Conservation (phyloP, 139 green algal genomes). For the Edaphochlamys debaryana region DNA sequence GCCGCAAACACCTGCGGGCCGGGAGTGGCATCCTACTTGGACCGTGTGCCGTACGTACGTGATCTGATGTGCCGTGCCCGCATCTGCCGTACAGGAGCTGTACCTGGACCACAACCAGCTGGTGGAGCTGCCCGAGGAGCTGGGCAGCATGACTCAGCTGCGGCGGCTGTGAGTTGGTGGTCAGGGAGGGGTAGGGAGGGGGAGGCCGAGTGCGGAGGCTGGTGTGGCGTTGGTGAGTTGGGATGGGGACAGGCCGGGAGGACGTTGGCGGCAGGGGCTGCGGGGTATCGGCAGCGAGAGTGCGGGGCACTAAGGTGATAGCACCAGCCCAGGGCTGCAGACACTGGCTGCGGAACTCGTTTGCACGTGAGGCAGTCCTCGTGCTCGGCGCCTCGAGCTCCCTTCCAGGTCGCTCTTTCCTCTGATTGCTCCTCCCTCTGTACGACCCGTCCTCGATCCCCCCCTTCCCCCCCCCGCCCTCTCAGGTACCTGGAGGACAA, state of each 20-base stretch:
- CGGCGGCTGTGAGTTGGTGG: slow-evolving; percentile 59
- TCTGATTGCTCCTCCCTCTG: not conserved
- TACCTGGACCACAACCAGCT: slow-evolving; percentile 76
- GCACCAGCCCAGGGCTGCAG: not conserved
- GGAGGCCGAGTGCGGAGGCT: not conserved
- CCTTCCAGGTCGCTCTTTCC: not conserved
- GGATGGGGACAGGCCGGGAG: not conserved
- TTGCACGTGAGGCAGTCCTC: not conserved
- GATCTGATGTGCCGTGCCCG: too few species aligned
- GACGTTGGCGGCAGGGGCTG: not conserved
- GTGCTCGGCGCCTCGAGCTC: too few species aligned
- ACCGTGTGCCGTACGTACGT: too few species aligned
- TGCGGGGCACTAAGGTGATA: not conserved
- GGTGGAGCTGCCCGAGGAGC: slow-evolving; percentile 67
- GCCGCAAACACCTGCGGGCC: too few species aligned
- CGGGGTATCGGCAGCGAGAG: not conserved
- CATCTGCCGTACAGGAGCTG: slow-evolving; percentile 45
- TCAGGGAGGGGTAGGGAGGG: not conserved
- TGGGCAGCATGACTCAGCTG: slow-evolving; percentile 76
- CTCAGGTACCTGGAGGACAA: slow-evolving; percentile 55
- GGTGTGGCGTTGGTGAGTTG: too few species aligned
- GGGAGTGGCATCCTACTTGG: too few species aligned
- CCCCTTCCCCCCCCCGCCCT: not conserved
- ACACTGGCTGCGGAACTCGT: not conserved
- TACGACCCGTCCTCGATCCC: not conserved